Evolutionary conservation across 2,329 filamentous ascomycete genomes (phyloP), one percentile per base, ranked within the genome.

Genomic region (Orbilia javanica): DNA sequence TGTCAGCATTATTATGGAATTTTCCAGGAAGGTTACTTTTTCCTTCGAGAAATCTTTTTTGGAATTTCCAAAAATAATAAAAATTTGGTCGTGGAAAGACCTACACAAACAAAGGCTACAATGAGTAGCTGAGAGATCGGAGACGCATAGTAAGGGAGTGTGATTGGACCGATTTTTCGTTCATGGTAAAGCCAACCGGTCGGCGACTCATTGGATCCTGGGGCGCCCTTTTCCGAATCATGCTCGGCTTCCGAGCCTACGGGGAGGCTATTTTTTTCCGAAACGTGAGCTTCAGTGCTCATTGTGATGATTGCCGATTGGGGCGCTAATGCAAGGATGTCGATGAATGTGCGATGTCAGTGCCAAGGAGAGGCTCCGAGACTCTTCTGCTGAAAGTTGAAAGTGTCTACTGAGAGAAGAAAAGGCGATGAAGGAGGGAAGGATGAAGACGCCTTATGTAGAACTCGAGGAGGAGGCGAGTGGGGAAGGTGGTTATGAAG

Each of bases 81-180:
- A n/a, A n/a, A n/a, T n/a, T 18, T 10, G 22, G 2, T 27, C 31
- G n/a, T 25, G 13, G 36, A 18, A 22, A 29, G 18, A 34, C 73
- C 68, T 68, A 79, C 64, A 65, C 90, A 92, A 62, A 92, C 90
- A 77, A 91, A 86, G 22, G 90, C 87, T 69, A 94, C 91, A 86
- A 94, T 88, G 79, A 91, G 81, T 39, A 94, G 87, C 84, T 94
- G 92, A 57, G 90, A 84, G 82, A 90, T 88, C 11, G 92, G 92
- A 72, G 91, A 93, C 22, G 92, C 92, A 83, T 91, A 94, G 87
- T 90, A 93, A 3, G 87, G 86, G 6, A 91, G 77, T 80, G 87
- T 87, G 73, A 84, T 84, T 62, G 86, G 85, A 18, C 87, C 87
- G 71, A 93, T 75, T 71, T 86, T 87, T 82, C 89, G 82, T 60